A percentile compares a stretch with the other conserved stretches of the same genome.
These are phyloP conservation scores for Cadophora sp. DNA, from an alignment of 2,329 filamentous ascomycete genomes.

Conservation along the genomic window DNA sequence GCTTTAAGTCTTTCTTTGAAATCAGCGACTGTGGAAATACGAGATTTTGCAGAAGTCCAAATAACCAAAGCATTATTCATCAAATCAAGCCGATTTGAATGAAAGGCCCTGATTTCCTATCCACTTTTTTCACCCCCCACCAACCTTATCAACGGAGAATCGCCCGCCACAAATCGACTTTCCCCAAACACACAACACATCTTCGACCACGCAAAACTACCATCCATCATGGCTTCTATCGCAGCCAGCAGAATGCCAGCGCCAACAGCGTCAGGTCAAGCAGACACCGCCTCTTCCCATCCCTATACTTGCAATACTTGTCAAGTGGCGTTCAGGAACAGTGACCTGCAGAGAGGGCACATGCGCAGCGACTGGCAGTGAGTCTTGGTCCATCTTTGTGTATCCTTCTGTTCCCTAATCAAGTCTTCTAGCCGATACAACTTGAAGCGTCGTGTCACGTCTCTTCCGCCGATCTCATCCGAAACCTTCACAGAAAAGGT, in stretches of 20 bases:
- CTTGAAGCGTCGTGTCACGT: slow-evolving; percentile 90
- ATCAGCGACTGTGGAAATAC: not conserved
- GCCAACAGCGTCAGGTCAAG: slow-evolving; percentile 19
- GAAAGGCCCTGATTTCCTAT: slow-evolving; percentile 10
- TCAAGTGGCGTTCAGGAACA: slow-evolving; percentile 93
- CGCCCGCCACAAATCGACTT: slow-evolving; percentile 14
- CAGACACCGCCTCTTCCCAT: slow-evolving; percentile 61
- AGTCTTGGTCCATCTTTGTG: slow-evolving; percentile 50
- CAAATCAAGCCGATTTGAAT: not conserved
- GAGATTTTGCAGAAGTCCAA: not conserved
- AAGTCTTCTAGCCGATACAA: slow-evolving; percentile 79
- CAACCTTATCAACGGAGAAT: slow-evolving; percentile 18
- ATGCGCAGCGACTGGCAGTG: slow-evolving; percentile 99
- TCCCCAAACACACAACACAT: slow-evolving; percentile 1
- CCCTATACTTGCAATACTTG: slow-evolving; percentile 99
- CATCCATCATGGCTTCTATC: slow-evolving; percentile 59
- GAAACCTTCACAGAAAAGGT: slow-evolving; percentile 97
- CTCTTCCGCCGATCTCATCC: slow-evolving; percentile 86
- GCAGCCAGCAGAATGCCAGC: slow-evolving; percentile 45
- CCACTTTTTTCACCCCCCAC: slow-evolving; percentile 17
- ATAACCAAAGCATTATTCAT: slow-evolving; percentile 3
- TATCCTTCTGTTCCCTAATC: slow-evolving; percentile 31
- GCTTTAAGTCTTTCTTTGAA: not conserved
- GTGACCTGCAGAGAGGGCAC: slow-evolving; percentile 89
- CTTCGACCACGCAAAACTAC: not conserved